Base-by-base conservation (phyloP, 495 filamentous ascomycete genomes). In the Xylaria telfairii region DNA sequence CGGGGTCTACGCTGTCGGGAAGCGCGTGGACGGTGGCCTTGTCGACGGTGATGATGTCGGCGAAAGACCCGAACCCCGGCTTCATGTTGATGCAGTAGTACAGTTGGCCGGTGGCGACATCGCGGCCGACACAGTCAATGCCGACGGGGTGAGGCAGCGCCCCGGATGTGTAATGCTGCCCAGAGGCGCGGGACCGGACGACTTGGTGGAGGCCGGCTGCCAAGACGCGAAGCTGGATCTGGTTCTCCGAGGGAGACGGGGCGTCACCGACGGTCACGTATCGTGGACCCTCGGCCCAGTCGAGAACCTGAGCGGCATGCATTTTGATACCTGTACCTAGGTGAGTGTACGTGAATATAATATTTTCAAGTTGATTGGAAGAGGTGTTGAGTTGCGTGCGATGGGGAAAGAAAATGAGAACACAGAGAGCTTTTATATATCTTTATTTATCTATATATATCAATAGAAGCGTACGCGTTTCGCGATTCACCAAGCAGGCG, bases 121-220 rank as follows among this genome's bases (percentile, higher is more conserved):
- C 74, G 10, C 62, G 73, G 53, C 76, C 80, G 15, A 84, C 79
- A 42, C 80, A 82, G 67, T 84, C 82, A n/a, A 78, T 54, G 32
- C 80, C 81, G 26, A 79, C 76, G 26, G 77, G 76, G 70, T 82
- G 82, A 6, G 83, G 84, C 0, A 81, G 79, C 6, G 47, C 61
- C 3, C 72, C 77, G 56, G 74, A 72, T 15, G 78, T 74, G 76
- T 83, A 85, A 61, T 86, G 83, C 10, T 65, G 71, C 0, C 84
- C 83, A 13, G 79, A 72, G 61, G 82, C 83, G 24, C 83, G 82
- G 59, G 78, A 76, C 44, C 79, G 80, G 44, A 85, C 84, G 17
- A 85, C 68, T 34, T 75, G 77, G 76, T 87, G 84, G 30, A 82
- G 72, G 42, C 79, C 83, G 32, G 80, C 67, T 63, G 82, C 82